phyloP scores from a whole-genome alignment of 257 asterid genomes.

The Knoxia roxburghii region DNA sequence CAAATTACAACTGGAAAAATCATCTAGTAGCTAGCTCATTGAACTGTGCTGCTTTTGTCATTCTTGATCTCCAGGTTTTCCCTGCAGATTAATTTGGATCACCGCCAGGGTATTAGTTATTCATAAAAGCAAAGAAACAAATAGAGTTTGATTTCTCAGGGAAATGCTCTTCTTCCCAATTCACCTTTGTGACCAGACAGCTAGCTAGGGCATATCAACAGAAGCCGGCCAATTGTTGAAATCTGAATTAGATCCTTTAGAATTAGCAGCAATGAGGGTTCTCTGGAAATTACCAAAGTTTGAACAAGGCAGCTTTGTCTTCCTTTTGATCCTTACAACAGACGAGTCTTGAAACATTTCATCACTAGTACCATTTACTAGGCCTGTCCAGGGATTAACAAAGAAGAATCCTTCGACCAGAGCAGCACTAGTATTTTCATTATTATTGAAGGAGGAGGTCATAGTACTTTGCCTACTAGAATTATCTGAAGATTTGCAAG shows the following conservation, averaged over 20 bases:
- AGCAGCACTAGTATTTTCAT: not conserved
- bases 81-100: slow-evolving; percentile 12
- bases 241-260: slow-evolving; percentile 9
- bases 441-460: not conserved
- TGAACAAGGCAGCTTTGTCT: slow-evolving; percentile 27
- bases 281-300: slow-evolving; percentile 34
- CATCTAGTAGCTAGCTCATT: no score
- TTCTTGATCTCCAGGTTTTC: no score
- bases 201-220: slow-evolving; percentile 25
- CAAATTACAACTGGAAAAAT: no score
- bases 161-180: not conserved
- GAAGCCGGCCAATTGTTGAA: slow-evolving; percentile 9
- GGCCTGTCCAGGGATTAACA: slow-evolving; percentile 1
- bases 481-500: slow-evolving; percentile 17
- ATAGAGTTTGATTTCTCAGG: no score
- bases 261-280: slow-evolving; percentile 17
- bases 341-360: slow-evolving; percentile 39
- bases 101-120: not conserved
- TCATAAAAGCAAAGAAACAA: not conserved
- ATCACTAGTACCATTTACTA: not conserved
- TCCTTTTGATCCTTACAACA: slow-evolving; percentile 25
- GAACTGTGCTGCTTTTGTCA: no score
- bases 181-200: no score
- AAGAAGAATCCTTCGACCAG: slow-evolving; percentile 4
- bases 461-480: slow-evolving; percentile 9